Percentiles rank a stretch among this genome's conserved stretches.
Evolutionary conservation across 139 green algal species (phyloP).

Genomic region (Volvox reticuliferus): DNA sequence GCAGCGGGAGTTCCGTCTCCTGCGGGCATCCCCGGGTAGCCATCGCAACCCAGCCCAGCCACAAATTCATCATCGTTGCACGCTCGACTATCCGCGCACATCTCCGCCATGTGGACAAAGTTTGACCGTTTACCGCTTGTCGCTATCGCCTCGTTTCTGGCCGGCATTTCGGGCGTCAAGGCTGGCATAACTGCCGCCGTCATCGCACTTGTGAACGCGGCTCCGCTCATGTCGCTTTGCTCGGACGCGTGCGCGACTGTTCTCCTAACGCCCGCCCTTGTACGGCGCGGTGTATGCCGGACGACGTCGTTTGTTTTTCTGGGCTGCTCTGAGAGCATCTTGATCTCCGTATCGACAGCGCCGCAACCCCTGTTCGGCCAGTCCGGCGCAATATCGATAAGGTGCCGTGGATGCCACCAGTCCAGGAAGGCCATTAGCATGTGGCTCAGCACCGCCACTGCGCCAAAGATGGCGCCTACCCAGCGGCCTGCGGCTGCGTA

Average conservation of each 20-base stretch:
- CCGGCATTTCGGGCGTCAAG: no score
- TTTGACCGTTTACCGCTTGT: no score
- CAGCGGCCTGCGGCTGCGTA: conserved; percentile 73
- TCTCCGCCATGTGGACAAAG: neutral
- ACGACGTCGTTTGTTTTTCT: no score
- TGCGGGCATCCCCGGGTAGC: neutral
- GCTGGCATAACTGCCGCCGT: no score
- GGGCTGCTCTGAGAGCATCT: no score
- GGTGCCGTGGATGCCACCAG: conserved; percentile 59
- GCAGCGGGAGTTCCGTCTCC: no score
- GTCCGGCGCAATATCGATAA: conserved; percentile 64
- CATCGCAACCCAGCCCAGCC: neutral
- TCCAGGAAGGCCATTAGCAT: conserved; percentile 73
- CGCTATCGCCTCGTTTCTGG: no score
- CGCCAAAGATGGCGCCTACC: conserved; percentile 82
- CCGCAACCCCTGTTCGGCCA: conserved; percentile 46
- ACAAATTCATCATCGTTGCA: neutral
- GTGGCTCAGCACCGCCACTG: conserved; percentile 71
- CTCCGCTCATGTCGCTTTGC: no score
- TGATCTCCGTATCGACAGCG: neutral
- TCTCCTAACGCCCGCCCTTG: no score
- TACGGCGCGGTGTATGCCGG: no score
- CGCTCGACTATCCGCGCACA: neutral
- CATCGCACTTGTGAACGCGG: no score
- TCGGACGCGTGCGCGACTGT: no score